Evolutionary conservation across 768 basidiomycete genomes (phyloP).

Genomic region (Daedalea quercina): DNA sequence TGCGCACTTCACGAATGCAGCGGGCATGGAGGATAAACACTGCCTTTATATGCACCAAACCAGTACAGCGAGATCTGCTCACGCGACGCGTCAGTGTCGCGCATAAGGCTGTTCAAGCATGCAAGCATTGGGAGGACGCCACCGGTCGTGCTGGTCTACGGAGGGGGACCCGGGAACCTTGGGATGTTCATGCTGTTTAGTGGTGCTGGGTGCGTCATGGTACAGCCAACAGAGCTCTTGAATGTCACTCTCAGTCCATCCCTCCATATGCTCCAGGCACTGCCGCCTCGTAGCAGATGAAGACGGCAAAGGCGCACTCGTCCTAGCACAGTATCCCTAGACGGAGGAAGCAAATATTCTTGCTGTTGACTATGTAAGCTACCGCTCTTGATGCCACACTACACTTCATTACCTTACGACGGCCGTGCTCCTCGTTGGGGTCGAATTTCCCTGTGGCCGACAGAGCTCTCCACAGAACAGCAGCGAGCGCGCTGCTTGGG

Average conservation of each 20-base stretch:
- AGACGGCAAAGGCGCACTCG: background rate
- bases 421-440: background rate
- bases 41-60: background rate
- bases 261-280: background rate
- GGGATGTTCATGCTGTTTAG: constrained; percentile 1
- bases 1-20: background rate
- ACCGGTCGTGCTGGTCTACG: background rate
- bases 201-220: background rate
- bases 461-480: background rate
- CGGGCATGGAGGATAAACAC: constrained; percentile 1
- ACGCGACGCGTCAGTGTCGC: too few species aligned
- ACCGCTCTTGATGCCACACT: background rate
- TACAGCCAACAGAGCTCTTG: background rate
- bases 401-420: too few species aligned
- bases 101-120: background rate
- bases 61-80: background rate
- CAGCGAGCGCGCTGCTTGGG: constrained; percentile 1
- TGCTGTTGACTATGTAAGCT: background rate
- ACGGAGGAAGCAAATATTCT: background rate
- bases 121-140: background rate
- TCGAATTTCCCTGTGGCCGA: background rate
- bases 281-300: background rate
- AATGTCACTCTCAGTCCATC: background rate
- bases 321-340: background rate
- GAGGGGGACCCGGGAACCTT: background rate